These are phyloP conservation scores for Medicago ruthenica DNA, from an alignment of 306 rosid species.

Conservation along the genomic window DNA sequence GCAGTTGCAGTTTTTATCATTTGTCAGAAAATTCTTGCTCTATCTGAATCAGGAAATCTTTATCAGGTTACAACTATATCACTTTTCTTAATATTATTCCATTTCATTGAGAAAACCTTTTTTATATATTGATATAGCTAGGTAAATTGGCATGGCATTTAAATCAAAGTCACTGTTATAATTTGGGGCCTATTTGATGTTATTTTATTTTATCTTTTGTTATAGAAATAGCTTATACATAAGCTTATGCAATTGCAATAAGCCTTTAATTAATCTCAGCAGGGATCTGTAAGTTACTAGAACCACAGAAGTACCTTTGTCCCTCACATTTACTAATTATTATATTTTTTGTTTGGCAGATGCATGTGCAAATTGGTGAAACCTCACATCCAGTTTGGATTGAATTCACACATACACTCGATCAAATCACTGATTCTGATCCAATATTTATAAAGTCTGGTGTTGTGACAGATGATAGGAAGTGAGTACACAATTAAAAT, in stretches of 20 bases:
- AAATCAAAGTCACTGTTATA: no score
- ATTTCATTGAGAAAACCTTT: no score
- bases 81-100: constrained; percentile 3
- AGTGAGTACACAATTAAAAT: constrained; percentile 57
- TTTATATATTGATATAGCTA: no score
- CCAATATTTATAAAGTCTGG: constrained; percentile 61
- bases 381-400: constrained; percentile 76
- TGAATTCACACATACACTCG: constrained; percentile 52
- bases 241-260: not conserved
- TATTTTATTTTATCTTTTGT: no score
- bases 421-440: constrained; percentile 57
- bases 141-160: no score
- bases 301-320: not conserved
- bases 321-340: not conserved
- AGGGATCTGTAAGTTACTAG: not conserved
- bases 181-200: no score
- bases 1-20: constrained; percentile 72
- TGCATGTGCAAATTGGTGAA: constrained; percentile 76
- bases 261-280: not conserved
- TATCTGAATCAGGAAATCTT: constrained; percentile 76
- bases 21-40: constrained; percentile 75
- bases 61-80: constrained; percentile 64
- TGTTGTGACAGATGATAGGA: constrained; percentile 64
- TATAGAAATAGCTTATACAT: not conserved
- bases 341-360: constrained; percentile 50